Base-by-base conservation (phyloP, 1,139 yeast species). In the Magnusiomyces tetraspermus region DNA sequence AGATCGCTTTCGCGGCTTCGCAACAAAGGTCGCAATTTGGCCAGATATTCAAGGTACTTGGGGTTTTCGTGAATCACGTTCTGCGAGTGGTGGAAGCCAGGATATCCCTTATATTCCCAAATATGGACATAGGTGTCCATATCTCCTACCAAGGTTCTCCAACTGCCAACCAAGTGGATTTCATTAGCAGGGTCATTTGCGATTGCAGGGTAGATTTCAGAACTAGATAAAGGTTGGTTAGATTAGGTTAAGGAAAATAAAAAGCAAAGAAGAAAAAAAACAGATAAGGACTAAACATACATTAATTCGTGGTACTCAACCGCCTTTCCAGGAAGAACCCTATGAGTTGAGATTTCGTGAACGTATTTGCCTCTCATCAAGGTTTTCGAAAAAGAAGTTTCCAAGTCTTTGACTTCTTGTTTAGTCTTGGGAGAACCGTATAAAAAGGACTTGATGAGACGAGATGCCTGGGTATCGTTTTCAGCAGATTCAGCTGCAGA, bases 101-200 rank as follows among this genome's bases (percentile, higher is more conserved):
- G 64, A 56, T 67, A 71, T 43, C 75, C 74, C 50, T 70, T 69
- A 61, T 72, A 72, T 58, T 72, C 75, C 75, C 75, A 72, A 52
- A 72, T 67, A 54, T 72, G 74, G 24, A 61, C 49, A 52, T 65
- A 69, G 10, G 67, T 63, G 57, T 71, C 74, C 56, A 66, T 60
- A 50, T 72, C 75, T 22, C 75, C 75, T 28, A 71, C 62, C 11
- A 71, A 71, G 5, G 69, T 64, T 50, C 75, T 63, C 76, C 75
- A 72, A 49, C 70, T 63, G 17, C 76, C 76, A 19, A 72, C 73
- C 31, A 72, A 63, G 44, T 69, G 70, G 28, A 68, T 68, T 33
- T 67, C 64, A 46, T 69, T 65, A 41, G 53, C 53, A 17, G 66
- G 63, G 48, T 70, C 67, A 15, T 57, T 61, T 11, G 71, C 70